Percentiles rank a stretch among this genome's conserved stretches.
phyloP scores from a whole-genome alignment of 78 protist genomes.

The Creolimax fragrantissima region DNA sequence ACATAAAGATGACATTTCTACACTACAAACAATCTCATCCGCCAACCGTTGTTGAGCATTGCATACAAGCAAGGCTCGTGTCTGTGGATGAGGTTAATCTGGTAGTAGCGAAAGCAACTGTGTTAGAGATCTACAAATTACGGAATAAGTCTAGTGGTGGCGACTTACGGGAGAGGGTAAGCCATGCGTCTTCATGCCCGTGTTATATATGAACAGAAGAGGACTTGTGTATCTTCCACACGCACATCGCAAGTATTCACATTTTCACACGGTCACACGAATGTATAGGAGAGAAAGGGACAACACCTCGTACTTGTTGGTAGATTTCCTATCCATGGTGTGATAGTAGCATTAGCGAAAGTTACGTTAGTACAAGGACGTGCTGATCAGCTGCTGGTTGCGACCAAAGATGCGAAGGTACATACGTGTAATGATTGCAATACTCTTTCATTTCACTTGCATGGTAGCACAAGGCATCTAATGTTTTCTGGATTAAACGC shows the following conservation, averaged over 20 bases:
- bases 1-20: not conserved
- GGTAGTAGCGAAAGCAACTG: not conserved
- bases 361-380: not conserved
- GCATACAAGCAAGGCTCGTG: not conserved
- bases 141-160: too few species aligned
- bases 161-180: too few species aligned
- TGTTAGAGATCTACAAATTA: not conserved
- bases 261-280: not conserved
- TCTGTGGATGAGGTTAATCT: not conserved
- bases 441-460: too few species aligned
- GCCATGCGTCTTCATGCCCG: too few species aligned
- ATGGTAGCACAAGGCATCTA: too few species aligned
- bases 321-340: not conserved
- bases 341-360: not conserved
- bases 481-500: too few species aligned
- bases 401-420: not conserved
- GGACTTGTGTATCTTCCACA: not conserved
- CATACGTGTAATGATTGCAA: not conserved
- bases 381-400: not conserved
- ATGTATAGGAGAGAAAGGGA: too few species aligned
- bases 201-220: not conserved
- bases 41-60: not conserved
- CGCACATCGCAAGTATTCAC: not conserved
- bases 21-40: not conserved
- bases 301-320: not conserved